Conservation (phyloP, 164 flowering plant genomes). For the Pachysandra terminalis region DNA sequence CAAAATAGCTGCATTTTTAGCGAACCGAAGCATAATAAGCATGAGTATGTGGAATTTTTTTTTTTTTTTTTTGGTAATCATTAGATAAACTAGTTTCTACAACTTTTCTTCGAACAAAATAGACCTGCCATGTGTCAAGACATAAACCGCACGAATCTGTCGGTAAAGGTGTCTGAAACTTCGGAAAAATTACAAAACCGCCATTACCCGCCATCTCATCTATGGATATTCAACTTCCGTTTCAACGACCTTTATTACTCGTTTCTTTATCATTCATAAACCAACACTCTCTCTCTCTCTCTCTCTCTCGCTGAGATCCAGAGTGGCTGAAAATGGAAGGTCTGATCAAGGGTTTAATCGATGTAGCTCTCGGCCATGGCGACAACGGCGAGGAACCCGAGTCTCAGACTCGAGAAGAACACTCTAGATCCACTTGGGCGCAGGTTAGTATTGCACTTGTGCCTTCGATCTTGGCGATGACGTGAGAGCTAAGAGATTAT, state of each 20-base stretch:
- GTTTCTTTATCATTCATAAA: background rate
- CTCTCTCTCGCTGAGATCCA: constrained; percentile 6
- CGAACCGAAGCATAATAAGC: too few relatives aligned
- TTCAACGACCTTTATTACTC: background rate
- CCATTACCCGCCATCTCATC: constrained; percentile 23
- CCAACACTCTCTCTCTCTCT: constrained; percentile 1
- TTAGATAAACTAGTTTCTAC: too few relatives aligned
- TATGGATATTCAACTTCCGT: background rate
- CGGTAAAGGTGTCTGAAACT: background rate
- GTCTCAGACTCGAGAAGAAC: constrained; percentile 40
- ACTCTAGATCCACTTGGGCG: constrained; percentile 87
- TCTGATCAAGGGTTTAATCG: constrained; percentile 67
- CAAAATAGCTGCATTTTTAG: too few relatives aligned
- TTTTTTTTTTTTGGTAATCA: too few relatives aligned
- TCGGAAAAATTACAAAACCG: constrained; percentile 3
- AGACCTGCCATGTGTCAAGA: too few relatives aligned
- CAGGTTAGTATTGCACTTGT: constrained; percentile 33
- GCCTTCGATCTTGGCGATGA: background rate
- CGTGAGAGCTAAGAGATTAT: background rate
- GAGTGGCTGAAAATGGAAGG: constrained; percentile 53
- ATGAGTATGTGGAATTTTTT: too few relatives aligned
- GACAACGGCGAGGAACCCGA: constrained; percentile 13
- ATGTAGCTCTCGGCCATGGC: constrained; percentile 52
- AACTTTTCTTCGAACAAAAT: too few relatives aligned
- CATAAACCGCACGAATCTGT: too few relatives aligned